phyloP scores from a whole-genome alignment of 768 basidiomycete genomes.

The Boletus rubescentipes region DNA sequence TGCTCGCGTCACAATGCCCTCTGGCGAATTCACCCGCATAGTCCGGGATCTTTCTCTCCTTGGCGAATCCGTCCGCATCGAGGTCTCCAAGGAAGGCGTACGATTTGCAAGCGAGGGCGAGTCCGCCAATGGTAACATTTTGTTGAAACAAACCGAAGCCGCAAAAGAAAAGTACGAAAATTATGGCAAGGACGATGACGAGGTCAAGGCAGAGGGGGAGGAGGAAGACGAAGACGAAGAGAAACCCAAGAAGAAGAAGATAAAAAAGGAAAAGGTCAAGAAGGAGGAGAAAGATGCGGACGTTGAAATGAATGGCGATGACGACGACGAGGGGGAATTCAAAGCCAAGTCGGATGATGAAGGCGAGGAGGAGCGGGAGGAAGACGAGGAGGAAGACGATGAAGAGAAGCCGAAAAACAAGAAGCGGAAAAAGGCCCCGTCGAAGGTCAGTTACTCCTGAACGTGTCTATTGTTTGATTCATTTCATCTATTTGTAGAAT shows the following conservation, averaged over 20 bases:
- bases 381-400: conserved; percentile 52
- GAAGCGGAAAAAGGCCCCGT: conserved; percentile 62
- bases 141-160: conserved; percentile 73
- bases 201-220: conserved; percentile 41
- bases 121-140: conserved; percentile 84
- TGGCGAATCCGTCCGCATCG: conserved; percentile 94
- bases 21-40: conserved; percentile 87
- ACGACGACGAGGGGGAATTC: conserved; percentile 42
- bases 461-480: background rate
- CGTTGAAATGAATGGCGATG: conserved; percentile 52
- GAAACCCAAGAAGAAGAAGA: conserved; percentile 26
- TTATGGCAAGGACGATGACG: conserved; percentile 44
- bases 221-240: conserved; percentile 39
- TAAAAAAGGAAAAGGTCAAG: conserved; percentile 40
- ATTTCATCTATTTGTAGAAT: conserved; percentile 11
- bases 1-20: conserved; percentile 83
- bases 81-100: conserved; percentile 94
- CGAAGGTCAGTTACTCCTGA: conserved; percentile 45
- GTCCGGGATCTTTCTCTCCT: conserved; percentile 87
- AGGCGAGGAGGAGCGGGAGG: conserved; percentile 48
- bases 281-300: conserved; percentile 42
- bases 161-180: conserved; percentile 40
- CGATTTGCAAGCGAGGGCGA: conserved; percentile 93
- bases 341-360: conserved; percentile 46
- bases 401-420: conserved; percentile 53